phyloP scores from a whole-genome alignment of 495 filamentous ascomycete genomes.

The Aspergillus baeticus region DNA sequence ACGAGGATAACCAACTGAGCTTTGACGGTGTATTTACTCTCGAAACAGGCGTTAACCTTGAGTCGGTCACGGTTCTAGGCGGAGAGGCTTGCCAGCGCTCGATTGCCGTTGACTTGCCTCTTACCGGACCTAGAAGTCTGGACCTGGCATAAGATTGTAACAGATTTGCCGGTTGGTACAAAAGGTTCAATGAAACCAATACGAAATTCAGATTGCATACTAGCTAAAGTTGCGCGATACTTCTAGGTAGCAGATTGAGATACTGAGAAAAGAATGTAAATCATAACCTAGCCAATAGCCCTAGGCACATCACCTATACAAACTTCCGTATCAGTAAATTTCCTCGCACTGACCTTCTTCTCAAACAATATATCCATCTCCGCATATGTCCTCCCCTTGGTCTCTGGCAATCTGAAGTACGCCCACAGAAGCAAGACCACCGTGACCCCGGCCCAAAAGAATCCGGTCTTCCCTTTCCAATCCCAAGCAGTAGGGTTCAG shows the following conservation, averaged over 20 bases:
- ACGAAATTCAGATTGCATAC: too few species aligned
- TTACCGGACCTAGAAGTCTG: not conserved
- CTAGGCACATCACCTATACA: not conserved
- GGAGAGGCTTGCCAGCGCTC: not conserved
- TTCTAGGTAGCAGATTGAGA: too few species aligned
- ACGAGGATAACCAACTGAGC: conserved; percentile 44
- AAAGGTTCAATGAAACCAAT: too few species aligned
- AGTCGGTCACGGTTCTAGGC: conserved; percentile 40
- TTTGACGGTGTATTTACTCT: conserved; percentile 55
- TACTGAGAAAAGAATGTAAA: not conserved
- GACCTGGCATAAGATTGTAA: not conserved
- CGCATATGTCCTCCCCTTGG: conserved; percentile 7
- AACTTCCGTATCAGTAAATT: not conserved
- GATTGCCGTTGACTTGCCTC: not conserved
- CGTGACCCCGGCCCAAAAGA: conserved; percentile 13
- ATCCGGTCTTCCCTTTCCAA: conserved; percentile 9
- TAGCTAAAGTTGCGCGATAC: too few species aligned
- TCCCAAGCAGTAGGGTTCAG: conserved; percentile 13
- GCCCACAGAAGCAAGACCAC: not conserved
- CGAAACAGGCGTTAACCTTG: conserved; percentile 46
- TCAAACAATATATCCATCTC: conserved; percentile 15
- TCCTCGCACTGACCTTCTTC: not conserved
- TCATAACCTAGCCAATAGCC: not conserved
- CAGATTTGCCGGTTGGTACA: too few species aligned
- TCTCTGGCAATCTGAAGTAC: conserved; percentile 3